These are phyloP conservation scores for Ephemerocybe angulata DNA, from an alignment of 768 basidiomycete species.

Conservation along the genomic window DNA sequence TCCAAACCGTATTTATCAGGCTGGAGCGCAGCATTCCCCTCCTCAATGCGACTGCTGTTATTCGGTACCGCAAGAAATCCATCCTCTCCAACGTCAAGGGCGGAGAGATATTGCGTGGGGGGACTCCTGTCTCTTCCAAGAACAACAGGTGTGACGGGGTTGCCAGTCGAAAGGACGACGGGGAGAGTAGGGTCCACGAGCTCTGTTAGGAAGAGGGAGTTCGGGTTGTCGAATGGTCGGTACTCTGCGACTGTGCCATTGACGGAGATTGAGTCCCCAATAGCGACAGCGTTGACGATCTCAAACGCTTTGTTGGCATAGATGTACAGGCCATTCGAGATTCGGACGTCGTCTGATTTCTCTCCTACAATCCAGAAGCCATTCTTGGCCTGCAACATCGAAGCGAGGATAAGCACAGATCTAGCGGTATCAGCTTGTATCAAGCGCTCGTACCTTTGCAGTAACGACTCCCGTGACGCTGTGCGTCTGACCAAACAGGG, in stretches of 20 bases:
- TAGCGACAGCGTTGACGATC: conserved; percentile 33
- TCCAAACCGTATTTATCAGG: conserved; percentile 55
- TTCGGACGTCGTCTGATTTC: conserved; percentile 39
- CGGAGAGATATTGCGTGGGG: conserved; percentile 44
- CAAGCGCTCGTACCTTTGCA: conserved; percentile 39
- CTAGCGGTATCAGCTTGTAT: neutral
- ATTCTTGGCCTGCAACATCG: conserved; percentile 34
- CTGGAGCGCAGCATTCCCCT: conserved; percentile 43
- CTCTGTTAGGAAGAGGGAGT: conserved; percentile 50
- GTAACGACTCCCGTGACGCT: conserved; percentile 50
- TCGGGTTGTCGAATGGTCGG: conserved; percentile 36
- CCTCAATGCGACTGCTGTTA: conserved; percentile 44
- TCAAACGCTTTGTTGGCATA: conserved; percentile 41
- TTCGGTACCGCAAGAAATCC: conserved; percentile 56
- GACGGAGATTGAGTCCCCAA: conserved; percentile 48
- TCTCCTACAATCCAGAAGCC: conserved; percentile 50
- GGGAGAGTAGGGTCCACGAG: conserved; percentile 43
- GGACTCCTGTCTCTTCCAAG: conserved; percentile 52
- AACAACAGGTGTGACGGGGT: conserved; percentile 45
- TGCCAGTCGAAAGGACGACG: conserved; percentile 39
- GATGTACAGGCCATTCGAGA: conserved; percentile 49
- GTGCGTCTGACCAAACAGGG: conserved; percentile 37
- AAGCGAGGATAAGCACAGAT: neutral
- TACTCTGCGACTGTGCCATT: conserved; percentile 48
- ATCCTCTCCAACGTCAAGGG: conserved; percentile 48